Conservation (phyloP, 345 rosid genomes). For the Zanthoxylum bungeanum region DNA sequence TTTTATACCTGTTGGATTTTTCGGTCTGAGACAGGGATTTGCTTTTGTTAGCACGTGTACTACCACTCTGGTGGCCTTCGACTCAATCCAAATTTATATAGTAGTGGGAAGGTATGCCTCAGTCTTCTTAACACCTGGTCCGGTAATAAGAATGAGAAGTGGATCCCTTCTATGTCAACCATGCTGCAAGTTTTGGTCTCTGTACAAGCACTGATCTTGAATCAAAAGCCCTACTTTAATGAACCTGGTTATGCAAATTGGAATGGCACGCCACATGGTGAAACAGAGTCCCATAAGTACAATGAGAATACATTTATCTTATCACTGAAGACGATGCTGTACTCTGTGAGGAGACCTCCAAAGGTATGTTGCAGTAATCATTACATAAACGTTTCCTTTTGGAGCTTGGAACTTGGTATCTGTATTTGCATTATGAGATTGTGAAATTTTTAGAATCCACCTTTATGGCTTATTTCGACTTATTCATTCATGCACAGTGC, state of each 20-base stretch:
- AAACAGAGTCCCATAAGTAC: constrained; percentile 43
- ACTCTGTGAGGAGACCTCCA: constrained; percentile 73
- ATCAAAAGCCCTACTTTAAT: constrained; percentile 78
- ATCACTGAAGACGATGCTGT: constrained; percentile 71
- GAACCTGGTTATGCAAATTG: constrained; percentile 68
- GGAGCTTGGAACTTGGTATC: neutral
- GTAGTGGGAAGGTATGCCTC: constrained; percentile 79
- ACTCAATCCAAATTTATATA: constrained; percentile 81
- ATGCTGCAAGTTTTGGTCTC: constrained; percentile 91
- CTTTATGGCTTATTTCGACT: too few species aligned
- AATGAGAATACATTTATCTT: constrained; percentile 62
- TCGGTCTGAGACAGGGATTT: constrained; percentile 17
- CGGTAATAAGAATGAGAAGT: constrained; percentile 69
- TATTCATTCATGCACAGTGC: too few species aligned
- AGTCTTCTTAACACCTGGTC: constrained; percentile 96
- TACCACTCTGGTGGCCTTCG: constrained; percentile 84
- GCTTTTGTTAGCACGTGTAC: constrained; percentile 51
- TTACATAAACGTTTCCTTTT: neutral
- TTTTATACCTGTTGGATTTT: constrained; percentile 3
- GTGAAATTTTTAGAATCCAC: too few species aligned
- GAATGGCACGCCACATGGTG: constrained; percentile 52
- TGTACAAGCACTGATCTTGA: constrained; percentile 87
- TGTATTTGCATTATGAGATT: too few species aligned
- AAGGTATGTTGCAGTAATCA: constrained; percentile 44
- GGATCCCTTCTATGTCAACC: constrained; percentile 78